A percentile compares a stretch with the other conserved stretches of the same genome.
These are phyloP conservation scores for Phtheirospermum japonicum DNA, from an alignment of 257 asterid genomes.

Conservation along the genomic window DNA sequence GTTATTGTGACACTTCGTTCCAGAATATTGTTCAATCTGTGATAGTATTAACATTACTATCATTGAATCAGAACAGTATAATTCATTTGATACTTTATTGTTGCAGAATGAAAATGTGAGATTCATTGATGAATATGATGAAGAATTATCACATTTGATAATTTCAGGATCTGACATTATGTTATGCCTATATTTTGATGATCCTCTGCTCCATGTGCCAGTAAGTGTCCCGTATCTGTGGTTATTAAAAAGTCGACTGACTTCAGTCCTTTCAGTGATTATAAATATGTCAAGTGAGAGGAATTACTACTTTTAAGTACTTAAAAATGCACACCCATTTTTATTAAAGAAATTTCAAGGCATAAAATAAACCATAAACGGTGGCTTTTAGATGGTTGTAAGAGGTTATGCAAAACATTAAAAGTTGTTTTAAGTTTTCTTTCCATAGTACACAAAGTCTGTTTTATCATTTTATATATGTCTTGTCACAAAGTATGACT, in stretches of 20 bases:
- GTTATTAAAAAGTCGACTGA: no score
- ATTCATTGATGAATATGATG: conserved; percentile 56
- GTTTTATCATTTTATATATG: no score
- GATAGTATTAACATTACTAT: neutral
- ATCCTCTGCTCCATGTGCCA: conserved; percentile 63
- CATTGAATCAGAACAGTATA: neutral
- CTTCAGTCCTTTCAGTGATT: conserved; percentile 20
- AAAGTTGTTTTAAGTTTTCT: no score
- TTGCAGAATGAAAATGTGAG: conserved; percentile 55
- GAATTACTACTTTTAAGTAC: neutral
- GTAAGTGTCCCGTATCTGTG: no score
- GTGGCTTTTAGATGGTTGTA: no score
- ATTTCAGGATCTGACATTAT: conserved; percentile 74
- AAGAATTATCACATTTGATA: conserved; percentile 58
- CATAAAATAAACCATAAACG: no score
- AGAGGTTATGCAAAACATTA: no score
- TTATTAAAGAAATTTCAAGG: no score
- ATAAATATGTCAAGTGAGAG: neutral
- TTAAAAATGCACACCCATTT: neutral
- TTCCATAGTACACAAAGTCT: no score
- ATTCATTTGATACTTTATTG: neutral
- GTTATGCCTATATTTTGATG: conserved; percentile 66
- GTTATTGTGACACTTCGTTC: no score
- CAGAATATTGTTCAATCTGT: no score
- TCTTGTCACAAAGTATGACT: no score